A percentile compares a stretch with the other conserved stretches of the same genome.
Conservation (phyloP, 2,329 filamentous ascomycete species). For the Ophiostoma montium region DNA sequence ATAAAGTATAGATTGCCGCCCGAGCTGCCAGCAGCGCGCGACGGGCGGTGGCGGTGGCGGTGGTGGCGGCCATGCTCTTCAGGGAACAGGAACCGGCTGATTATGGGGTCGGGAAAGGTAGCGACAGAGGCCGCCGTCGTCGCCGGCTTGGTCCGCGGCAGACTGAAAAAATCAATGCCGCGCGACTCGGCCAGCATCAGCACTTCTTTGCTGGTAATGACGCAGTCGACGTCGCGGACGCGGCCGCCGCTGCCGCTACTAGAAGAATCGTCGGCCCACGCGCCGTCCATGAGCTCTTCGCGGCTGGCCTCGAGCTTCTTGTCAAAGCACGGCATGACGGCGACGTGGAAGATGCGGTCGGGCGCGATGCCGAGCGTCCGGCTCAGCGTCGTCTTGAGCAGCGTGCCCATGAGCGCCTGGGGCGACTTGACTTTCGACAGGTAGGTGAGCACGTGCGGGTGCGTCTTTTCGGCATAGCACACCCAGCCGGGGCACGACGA, state of each 20-base stretch:
- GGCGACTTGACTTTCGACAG: constrained; percentile 86
- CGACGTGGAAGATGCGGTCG: constrained; percentile 80
- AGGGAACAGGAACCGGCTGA: constrained; percentile 62
- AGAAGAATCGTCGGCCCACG: constrained; percentile 58
- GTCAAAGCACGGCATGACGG: constrained; percentile 97
- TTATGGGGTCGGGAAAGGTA: constrained; percentile 56
- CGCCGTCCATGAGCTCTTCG: constrained; percentile 72
- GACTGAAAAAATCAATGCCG: constrained; percentile 57
- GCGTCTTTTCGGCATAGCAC: constrained; percentile 96
- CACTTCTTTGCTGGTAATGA: constrained; percentile 92
- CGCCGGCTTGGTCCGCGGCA: constrained; percentile 36
- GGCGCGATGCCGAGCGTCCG: constrained; percentile 57
- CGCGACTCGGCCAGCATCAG: constrained; percentile 77
- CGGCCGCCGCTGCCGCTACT: constrained; percentile 35
- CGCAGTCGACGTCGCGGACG: constrained; percentile 86
- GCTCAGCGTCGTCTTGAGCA: constrained; percentile 77
- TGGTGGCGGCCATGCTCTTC: too few relatives aligned
- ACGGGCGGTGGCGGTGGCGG: neutral
- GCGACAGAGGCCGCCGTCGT: constrained; percentile 23
- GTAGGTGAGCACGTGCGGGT: constrained; percentile 83
- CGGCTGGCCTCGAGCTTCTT: constrained; percentile 96
- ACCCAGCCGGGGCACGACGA: constrained; percentile 96
- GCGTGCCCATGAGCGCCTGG: constrained; percentile 78
- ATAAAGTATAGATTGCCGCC: constrained; percentile 84
- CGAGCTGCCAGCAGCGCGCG: constrained; percentile 54